Base-by-base conservation (phyloP, 2,329 filamentous ascomycete species). In the Blumeriella jaapii region DNA sequence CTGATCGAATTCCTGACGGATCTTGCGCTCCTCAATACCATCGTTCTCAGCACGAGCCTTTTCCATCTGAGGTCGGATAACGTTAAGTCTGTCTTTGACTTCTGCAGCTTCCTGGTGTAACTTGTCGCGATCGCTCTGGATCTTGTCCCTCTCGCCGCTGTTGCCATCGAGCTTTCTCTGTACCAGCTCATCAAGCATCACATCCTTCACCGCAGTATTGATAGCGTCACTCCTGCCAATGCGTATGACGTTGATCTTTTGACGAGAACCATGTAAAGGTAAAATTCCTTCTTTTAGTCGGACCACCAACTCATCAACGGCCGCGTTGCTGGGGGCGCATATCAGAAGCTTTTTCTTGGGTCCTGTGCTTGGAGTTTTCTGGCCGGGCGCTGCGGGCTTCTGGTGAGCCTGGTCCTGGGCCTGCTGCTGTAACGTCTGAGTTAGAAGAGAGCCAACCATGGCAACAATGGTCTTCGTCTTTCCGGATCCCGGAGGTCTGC, bases 391-490 rank as follows among this genome's bases (percentile, higher is more conserved):
- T 49, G 35, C 54, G 46, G 61, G 44, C 31, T 39, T 46, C n/a
- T 50, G 59, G 29, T 39, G 40, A 17, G 29, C 26, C 15, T 45
- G 42, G 6, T 47, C 39, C 7, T 36, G 35, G 38, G 48, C 46
- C 47, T 56, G 59, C 48, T 57, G 58, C 40, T 59, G 47, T 11
- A 56, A 40, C 62, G 63, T 48, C 22, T 42, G 70, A 5, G 76
- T 82, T 28, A 94, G 59, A 11, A 98, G 65, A 23, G 85, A 83
- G 22, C 91, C 91, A 15, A 96, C 87, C 67, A 98, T 93, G 19
- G 89, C 91, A 37, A 93, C 74, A 41, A 98, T 98, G 0, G 91
- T 98, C 58, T 98, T 98, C 0, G 91, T 98, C 63, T 98, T 98
- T 54, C 89, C 91, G 3, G 91, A 95, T 58, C 91, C 91, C 1